Evolutionary conservation across 1,284 basidiomycete genomes (phyloP).

Genomic region (Spongiforma sp.): DNA sequence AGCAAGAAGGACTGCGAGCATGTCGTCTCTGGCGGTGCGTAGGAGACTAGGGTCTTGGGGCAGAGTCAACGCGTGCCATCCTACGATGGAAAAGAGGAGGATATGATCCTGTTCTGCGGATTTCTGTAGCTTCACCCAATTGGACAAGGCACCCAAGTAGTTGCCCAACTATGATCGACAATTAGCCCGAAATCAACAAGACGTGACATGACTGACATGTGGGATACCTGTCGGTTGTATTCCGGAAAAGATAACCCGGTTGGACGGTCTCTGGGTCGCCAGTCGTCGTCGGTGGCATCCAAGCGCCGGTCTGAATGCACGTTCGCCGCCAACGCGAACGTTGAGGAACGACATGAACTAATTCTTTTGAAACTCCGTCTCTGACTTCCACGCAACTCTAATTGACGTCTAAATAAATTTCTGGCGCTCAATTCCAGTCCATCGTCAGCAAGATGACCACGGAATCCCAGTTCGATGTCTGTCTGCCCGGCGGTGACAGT

Average conservation of each 20-base stretch:
- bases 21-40: constrained; percentile 68
- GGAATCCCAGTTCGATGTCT: constrained; percentile 22
- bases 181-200: constrained; percentile 7
- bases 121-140: constrained; percentile 86
- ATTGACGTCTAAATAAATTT: constrained; percentile 8
- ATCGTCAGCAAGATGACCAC: too few species aligned
- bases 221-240: constrained; percentile 88
- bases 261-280: constrained; percentile 5
- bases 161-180: constrained; percentile 85
- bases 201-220: constrained; percentile 67
- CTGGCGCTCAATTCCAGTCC: background rate
- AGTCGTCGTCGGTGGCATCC: constrained; percentile 7
- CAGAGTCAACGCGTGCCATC: constrained; percentile 92
- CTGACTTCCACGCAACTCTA: constrained; percentile 9
- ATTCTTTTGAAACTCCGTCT: constrained; percentile 38
- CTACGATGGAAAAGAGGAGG: constrained; percentile 88
- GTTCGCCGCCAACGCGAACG: constrained; percentile 8
- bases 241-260: constrained; percentile 76
- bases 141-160: constrained; percentile 87
- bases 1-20: constrained; percentile 85
- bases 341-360: constrained; percentile 14
- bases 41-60: constrained; percentile 81
- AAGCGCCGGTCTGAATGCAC: constrained; percentile 4
- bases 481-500: constrained; percentile 56
- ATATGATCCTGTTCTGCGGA: constrained; percentile 61